Percentiles rank a stretch among this genome's conserved stretches.
Conservation (phyloP, 2,329 filamentous ascomycete genomes). For the Trematosphaeria pertusa region DNA sequence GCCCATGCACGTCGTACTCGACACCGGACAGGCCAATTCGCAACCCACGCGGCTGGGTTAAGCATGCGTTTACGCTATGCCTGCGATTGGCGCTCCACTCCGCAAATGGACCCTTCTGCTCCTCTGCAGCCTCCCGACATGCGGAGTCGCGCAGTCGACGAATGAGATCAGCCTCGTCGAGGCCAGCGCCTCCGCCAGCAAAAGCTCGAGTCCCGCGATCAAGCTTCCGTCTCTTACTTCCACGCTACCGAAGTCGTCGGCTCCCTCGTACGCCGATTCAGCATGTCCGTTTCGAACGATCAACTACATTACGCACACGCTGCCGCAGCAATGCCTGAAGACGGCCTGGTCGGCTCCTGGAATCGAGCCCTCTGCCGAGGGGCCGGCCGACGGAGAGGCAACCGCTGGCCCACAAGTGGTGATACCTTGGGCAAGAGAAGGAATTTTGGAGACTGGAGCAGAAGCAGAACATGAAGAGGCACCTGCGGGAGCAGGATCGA, state of each 20-base stretch:
- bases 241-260: conserved; percentile 14
- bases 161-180: conserved; percentile 37
- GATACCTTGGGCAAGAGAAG: conserved; percentile 17
- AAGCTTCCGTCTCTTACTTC: conserved; percentile 20
- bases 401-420: conserved; percentile 18
- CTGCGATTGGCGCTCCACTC: conserved; percentile 46
- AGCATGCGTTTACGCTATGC: conserved; percentile 50
- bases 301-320: conserved; percentile 81
- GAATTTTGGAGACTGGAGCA: conserved; percentile 7
- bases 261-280: conserved; percentile 36
- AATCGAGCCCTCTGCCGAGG: conserved; percentile 20
- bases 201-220: conserved; percentile 29
- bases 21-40: conserved; percentile 24
- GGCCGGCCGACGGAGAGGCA: conserved; percentile 15
- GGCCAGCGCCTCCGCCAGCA: conserved; percentile 33
- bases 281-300: conserved; percentile 67
- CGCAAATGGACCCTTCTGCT: conserved; percentile 46
- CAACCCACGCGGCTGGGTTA: conserved; percentile 31
- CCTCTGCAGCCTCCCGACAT: conserved; percentile 39
- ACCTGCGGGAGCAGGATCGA: conserved; percentile 5
- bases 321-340: conserved; percentile 77
- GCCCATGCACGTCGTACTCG: conserved; percentile 16
- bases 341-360: conserved; percentile 59
- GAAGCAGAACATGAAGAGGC: conserved; percentile 11
- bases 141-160: conserved; percentile 35